Evolutionary conservation across 1,139 yeast species (phyloP), one percentile per base, ranked within the genome.

Genomic region (Petasospora rhodanensis): DNA sequence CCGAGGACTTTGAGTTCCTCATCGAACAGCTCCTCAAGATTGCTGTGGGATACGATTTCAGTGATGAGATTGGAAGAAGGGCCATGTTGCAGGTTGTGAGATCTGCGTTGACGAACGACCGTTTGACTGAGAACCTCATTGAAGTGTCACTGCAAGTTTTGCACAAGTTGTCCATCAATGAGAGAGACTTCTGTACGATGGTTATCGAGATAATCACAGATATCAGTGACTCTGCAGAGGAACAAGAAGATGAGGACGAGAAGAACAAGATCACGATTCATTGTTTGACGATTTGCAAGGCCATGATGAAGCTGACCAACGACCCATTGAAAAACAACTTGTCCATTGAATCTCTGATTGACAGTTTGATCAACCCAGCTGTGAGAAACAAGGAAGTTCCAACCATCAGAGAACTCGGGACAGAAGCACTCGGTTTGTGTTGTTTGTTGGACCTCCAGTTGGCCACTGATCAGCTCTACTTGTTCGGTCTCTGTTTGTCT

Each of bases 11-110:
- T 23, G 89, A 85, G 46, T 89, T 80, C 50, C 75, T 87, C 29
- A 71, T 86, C 29, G 76, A 78, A 40, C 96, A 91, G 54, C 56
- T 93, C 21, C 57, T 91, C 24, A 59, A 66, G 7, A 73, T 86
- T 24, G 79, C 91, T 0, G 71, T 71, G 27, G 75, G 75, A 24
- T 83, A 80, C 52, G 98, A 91, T 55, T 86, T 76, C 51, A 81
- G 89, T 45, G 98, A 91, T 60, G 96, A 89, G 56, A 74, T 84
- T 32, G 96, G 97, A 6, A 74, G 97, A 52, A 71, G 95, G 54
- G 76, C 79, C 31, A 80, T 86, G 77, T 61, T 86, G 28, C 81
- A 77, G 34, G 72, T 82, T 5, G 68, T 87, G 13, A 73, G 96
- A 58, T 65, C 75, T 19, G 64, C 79, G 10, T 59, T 81, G 38